Evolutionary conservation across 2,329 filamentous ascomycete genomes (phyloP).

Genomic region (Fusarium sarcochroum): DNA sequence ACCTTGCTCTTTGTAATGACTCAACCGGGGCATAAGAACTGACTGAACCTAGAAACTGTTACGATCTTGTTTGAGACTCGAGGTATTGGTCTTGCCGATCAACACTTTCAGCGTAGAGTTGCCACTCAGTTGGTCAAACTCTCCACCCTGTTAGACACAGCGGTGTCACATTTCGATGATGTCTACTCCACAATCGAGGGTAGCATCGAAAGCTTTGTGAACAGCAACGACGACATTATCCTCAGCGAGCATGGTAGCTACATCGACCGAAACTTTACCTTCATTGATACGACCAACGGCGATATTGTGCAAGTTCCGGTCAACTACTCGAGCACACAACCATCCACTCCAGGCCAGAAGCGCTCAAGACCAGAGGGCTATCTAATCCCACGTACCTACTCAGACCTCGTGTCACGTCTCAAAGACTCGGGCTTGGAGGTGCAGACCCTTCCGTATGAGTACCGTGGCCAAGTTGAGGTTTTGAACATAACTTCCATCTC

Average conservation of each 20-base stretch:
- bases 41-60: neutral
- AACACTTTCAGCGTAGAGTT: conserved; percentile 1
- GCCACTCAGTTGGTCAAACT: conserved; percentile 3
- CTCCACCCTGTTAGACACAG: neutral
- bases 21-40: neutral
- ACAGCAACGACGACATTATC: neutral
- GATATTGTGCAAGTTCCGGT: neutral
- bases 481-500: conserved; percentile 3
- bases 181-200: neutral
- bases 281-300: neutral
- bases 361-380: neutral
- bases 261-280: neutral
- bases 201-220: neutral
- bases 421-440: neutral
- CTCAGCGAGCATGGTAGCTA: neutral
- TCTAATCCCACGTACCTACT: neutral
- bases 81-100: neutral
- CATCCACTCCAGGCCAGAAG: neutral
- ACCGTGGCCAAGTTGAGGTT: neutral
- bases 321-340: conserved; percentile 3
- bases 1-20: neutral
- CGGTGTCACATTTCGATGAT: neutral
- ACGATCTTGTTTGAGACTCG: neutral
- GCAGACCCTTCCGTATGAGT: neutral
- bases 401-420: neutral